phyloP scores from a whole-genome alignment of 495 filamentous ascomycete species.

The Aspergillus ostianus region DNA sequence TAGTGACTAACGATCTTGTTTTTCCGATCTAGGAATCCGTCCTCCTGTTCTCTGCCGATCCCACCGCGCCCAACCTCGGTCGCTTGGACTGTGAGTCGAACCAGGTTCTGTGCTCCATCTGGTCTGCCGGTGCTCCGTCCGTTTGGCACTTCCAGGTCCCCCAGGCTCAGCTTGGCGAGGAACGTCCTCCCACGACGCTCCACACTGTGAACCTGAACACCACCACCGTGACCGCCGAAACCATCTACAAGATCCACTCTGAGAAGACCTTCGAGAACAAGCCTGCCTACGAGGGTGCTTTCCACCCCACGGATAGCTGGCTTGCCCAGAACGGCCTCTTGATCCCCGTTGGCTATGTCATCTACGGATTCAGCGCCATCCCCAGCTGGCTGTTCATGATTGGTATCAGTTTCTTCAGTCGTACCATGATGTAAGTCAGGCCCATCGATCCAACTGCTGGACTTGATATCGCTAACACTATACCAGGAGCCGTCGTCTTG shows the following conservation, averaged over 20 bases:
- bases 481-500: constrained; percentile 41
- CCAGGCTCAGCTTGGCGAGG: constrained; percentile 47
- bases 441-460: not conserved
- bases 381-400: constrained; percentile 80
- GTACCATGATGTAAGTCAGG: constrained; percentile 78
- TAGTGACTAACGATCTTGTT: constrained; percentile 11
- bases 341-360: constrained; percentile 65
- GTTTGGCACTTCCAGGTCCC: constrained; percentile 74
- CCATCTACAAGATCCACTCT: constrained; percentile 61
- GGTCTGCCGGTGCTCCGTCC: constrained; percentile 68
- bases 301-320: constrained; percentile 78
- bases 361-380: constrained; percentile 56
- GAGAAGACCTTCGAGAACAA: constrained; percentile 57
- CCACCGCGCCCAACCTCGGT: constrained; percentile 67
- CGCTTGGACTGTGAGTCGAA: constrained; percentile 77
- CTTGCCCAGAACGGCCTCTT: constrained; percentile 64
- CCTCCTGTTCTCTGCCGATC: constrained; percentile 60
- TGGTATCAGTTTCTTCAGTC: constrained; percentile 73
- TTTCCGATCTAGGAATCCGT: constrained; percentile 57
- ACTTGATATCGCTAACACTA: constrained; percentile 17
- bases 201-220: constrained; percentile 61
- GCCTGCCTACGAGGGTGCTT: constrained; percentile 63
- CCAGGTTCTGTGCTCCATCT: constrained; percentile 76
- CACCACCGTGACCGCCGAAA: constrained; percentile 61
- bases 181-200: constrained; percentile 45